Percentiles rank a stretch among this genome's conserved stretches.
Evolutionary conservation across 2,329 filamentous ascomycete genomes (phyloP).

Genomic region (Xylaria sp.): DNA sequence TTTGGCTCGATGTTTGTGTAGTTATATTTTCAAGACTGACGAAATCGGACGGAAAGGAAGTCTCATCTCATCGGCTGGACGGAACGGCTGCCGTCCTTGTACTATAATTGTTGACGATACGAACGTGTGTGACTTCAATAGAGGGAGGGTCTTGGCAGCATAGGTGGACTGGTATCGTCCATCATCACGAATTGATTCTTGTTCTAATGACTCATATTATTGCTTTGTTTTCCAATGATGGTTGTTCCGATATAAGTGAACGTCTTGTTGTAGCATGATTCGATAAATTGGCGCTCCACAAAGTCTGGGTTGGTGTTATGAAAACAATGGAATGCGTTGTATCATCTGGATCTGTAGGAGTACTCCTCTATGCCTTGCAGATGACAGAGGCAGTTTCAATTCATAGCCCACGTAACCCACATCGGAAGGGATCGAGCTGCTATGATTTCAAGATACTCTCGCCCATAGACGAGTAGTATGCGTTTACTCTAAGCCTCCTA

Average conservation of each 20-base stretch:
- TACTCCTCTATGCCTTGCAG: background rate
- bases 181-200: conserved; percentile 38
- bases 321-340: background rate
- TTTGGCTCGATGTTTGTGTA: conserved; percentile 18
- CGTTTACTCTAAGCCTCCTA: background rate
- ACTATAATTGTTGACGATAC: conserved; percentile 39
- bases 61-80: conserved; percentile 39
- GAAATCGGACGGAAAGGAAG: conserved; percentile 27
- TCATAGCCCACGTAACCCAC: background rate
- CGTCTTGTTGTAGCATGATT: background rate
- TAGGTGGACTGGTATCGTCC: conserved; percentile 40
- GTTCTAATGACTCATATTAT: conserved; percentile 18
- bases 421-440: background rate
- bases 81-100: conserved; percentile 36
- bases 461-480: background rate
- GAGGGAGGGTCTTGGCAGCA: conserved; percentile 36
- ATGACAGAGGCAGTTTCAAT: background rate
- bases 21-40: conserved; percentile 19
- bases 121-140: conserved; percentile 33
- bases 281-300: background rate
- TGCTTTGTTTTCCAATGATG: background rate
- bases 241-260: background rate
- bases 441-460: background rate
- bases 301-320: background rate
- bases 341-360: background rate